Evolutionary conservation across 2,329 filamentous ascomycete species (phyloP), one percentile per base, ranked within the genome.

Genomic region (Cladophialophora yegresii): DNA sequence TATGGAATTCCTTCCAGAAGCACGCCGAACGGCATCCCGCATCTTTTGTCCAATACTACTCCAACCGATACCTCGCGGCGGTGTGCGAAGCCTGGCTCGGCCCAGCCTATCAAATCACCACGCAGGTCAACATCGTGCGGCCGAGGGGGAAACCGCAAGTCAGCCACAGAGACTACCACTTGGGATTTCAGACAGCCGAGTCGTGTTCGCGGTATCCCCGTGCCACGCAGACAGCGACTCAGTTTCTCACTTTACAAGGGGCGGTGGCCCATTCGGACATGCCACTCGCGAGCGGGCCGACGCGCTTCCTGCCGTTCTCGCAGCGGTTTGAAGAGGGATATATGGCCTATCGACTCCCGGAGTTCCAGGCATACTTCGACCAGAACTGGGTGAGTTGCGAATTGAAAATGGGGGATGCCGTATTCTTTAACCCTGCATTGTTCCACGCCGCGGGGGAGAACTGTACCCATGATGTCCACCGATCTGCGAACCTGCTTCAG

Each of bases 1-100:
- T 88, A 75, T 89, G 85, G 85, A 88, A 88, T 75, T 85, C 85
- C 0, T 85, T 88, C 74, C 81, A 81, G 67, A 89, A 88, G 71
- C 86, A 88, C 70, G 82, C 80, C 22, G 72, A 83, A 1, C 71
- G 75, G 30, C 80, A 86, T 66, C 81, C 85, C 0, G 50, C 71
- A 0, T 84, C 81, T 0, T 88, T 88, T 70, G 65, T 83, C 0
- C 64, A 72, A 6, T 88, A 88, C 77, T 87, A 85, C 73, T 79
- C 83, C 4, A 88, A 88, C 67, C 84, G 84, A 0, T 86, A 83
- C 77, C 79, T 88, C 2, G 74, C 77, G 0, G 72, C 81, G 7
- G 79, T 87, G 26, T 81, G 80, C 54, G 79, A 80, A 20, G 74
- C 83, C 12, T 88, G 85, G 82, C 80, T 88, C 0, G 86, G 86